These are phyloP conservation scores for Ganoderma lucidum DNA, from an alignment of 1,284 basidiomycete species.

Conservation along the genomic window DNA sequence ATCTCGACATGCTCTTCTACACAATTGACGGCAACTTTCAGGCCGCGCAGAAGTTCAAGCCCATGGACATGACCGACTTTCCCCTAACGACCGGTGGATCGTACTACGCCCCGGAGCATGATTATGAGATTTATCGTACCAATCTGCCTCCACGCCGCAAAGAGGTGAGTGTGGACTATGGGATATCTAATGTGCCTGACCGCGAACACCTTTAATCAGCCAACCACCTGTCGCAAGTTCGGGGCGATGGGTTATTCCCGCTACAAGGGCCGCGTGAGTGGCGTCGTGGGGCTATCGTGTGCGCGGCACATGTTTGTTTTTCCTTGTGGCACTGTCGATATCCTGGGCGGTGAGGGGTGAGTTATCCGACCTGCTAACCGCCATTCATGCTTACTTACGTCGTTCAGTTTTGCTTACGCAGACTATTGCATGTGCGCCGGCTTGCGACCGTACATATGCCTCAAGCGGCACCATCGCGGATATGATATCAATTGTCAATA, in stretches of 20 bases:
- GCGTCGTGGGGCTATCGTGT: neutral
- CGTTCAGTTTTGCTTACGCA: neutral
- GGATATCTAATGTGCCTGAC: too few relatives aligned
- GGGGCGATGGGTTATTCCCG: slow-evolving; percentile 10
- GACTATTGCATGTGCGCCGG: slow-evolving; percentile 4
- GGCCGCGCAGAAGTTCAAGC: neutral
- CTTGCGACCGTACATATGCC: neutral
- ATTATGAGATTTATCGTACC: neutral
- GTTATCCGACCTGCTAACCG: neutral
- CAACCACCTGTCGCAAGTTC: slow-evolving; percentile 12
- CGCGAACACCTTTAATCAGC: neutral
- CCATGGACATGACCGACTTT: neutral
- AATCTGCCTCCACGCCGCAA: neutral
- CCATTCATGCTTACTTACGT: neutral
- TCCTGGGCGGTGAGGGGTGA: neutral
- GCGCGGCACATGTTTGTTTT: slow-evolving; percentile 6
- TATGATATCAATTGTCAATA: slow-evolving; percentile 25
- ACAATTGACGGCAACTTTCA: neutral
- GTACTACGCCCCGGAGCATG: neutral
- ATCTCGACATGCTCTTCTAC: neutral
- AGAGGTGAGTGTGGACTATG: neutral
- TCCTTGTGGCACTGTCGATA: neutral
- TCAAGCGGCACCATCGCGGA: neutral
- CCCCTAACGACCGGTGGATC: neutral
- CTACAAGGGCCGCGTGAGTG: neutral